Evolutionary conservation across 2,329 filamentous ascomycete genomes (phyloP).

Genomic region (Leptodontidium sp.): DNA sequence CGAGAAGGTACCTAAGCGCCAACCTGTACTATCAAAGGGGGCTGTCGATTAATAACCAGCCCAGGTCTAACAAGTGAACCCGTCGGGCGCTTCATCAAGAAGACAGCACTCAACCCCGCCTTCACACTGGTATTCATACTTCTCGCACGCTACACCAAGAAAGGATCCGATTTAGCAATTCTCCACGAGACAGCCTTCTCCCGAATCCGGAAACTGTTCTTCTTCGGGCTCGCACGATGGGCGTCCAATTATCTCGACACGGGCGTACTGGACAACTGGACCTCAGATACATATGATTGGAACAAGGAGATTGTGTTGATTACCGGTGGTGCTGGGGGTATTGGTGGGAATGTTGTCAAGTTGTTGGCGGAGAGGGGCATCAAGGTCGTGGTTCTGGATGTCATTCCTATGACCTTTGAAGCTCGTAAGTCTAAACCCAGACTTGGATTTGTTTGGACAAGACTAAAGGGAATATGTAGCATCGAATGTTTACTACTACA

Average conservation of each 20-base stretch:
- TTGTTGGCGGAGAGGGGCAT: slow-evolving; percentile 70
- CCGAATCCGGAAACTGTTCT: slow-evolving; percentile 61
- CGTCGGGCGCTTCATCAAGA: slow-evolving; percentile 62
- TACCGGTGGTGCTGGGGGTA: slow-evolving; percentile 78
- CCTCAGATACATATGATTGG: slow-evolving; percentile 67
- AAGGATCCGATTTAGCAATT: slow-evolving; percentile 62
- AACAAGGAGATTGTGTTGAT: slow-evolving; percentile 74
- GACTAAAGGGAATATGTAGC: slow-evolving; percentile 44
- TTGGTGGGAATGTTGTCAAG: slow-evolving; percentile 71
- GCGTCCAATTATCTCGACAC: slow-evolving; percentile 61
- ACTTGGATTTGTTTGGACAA: neutral
- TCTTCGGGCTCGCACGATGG: slow-evolving; percentile 58
- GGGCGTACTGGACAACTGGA: slow-evolving; percentile 59
- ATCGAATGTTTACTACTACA: slow-evolving; percentile 70
- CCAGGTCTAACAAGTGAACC: slow-evolving; percentile 66
- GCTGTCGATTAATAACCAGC: neutral
- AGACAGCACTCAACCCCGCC: slow-evolving; percentile 69
- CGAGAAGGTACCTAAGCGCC: slow-evolving; percentile 54
- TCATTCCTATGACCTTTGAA: slow-evolving; percentile 55
- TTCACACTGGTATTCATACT: slow-evolving; percentile 71
- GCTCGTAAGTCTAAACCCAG: slow-evolving; percentile 50
- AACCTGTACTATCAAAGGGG: neutral
- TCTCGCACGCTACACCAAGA: slow-evolving; percentile 68
- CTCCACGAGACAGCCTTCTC: slow-evolving; percentile 60
- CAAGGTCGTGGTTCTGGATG: slow-evolving; percentile 76